phyloP scores from a whole-genome alignment of 176 grass and related monocot genomes.

The Elymus sibiricus region DNA sequence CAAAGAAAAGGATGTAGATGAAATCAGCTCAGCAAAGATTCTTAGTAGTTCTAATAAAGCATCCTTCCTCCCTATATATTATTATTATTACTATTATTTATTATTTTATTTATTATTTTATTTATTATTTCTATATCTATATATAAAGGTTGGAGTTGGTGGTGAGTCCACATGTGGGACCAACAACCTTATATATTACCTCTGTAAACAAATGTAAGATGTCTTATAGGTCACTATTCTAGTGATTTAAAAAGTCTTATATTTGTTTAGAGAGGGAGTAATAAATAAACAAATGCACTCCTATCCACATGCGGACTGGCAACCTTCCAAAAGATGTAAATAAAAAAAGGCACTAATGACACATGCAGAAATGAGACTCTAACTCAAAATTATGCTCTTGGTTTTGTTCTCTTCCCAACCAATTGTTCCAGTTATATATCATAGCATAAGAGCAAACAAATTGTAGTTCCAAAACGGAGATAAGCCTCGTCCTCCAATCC shows the following conservation, averaged over 20 bases:
- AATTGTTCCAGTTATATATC: neutral
- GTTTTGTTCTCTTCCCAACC: neutral
- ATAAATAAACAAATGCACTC: neutral
- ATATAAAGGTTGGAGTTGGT: neutral
- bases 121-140: too few relatives aligned
- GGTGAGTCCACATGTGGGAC: neutral
- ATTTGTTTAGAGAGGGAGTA: too few relatives aligned
- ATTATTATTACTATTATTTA: too few relatives aligned
- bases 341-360: neutral
- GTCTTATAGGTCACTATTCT: too few relatives aligned
- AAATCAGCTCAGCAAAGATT: constrained; percentile 12
- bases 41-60: neutral
- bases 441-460: neutral
- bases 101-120: too few relatives aligned
- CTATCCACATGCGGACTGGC: too few relatives aligned
- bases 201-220: too few relatives aligned
- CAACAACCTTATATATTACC: neutral
- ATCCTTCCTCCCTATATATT: too few relatives aligned
- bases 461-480: neutral
- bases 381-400: neutral
- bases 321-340: too few relatives aligned
- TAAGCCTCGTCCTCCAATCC: neutral
- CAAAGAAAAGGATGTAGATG: neutral
- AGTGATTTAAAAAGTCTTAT: too few relatives aligned
- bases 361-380: neutral